Conservation (phyloP, 257 asterid genomes). For the Henckelia pumila region DNA sequence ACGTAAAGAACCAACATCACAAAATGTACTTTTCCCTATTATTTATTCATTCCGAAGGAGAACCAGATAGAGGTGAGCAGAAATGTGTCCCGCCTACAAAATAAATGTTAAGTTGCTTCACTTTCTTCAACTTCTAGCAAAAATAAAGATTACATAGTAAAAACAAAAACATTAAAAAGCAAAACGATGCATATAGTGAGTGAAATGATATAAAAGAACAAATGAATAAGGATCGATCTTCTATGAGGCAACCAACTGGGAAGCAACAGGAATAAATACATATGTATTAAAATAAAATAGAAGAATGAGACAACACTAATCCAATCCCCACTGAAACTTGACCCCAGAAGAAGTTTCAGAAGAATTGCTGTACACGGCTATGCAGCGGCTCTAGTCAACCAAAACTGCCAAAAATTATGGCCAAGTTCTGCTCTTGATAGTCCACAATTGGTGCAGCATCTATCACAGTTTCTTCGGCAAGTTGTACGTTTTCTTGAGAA, state of each 20-base stretch:
- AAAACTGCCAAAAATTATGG: slow-evolving; percentile 1
- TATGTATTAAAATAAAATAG: neutral
- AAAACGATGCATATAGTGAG: neutral
- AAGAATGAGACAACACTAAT: neutral
- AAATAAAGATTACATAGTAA: too few relatives aligned
- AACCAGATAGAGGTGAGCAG: too few relatives aligned
- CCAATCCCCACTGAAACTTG: neutral
- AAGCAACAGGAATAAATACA: neutral
- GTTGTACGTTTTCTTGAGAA: slow-evolving; percentile 87
- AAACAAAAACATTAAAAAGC: neutral
- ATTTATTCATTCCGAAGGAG: too few relatives aligned
- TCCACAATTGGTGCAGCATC: neutral
- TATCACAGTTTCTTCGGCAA: slow-evolving; percentile 71
- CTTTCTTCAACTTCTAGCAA: too few relatives aligned
- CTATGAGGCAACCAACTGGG: neutral
- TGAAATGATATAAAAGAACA: neutral
- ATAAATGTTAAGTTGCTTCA: too few relatives aligned
- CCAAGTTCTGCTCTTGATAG: neutral
- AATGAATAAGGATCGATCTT: neutral
- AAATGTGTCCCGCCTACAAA: too few relatives aligned
- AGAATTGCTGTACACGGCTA: slow-evolving; percentile 35
- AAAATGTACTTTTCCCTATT: too few relatives aligned
- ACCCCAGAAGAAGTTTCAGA: slow-evolving; percentile 14
- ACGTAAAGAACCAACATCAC: too few relatives aligned
- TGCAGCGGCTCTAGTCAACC: neutral